phyloP scores from a whole-genome alignment of 1,139 yeast genomes.

The Nakaseomyces kungkrabaensis region DNA sequence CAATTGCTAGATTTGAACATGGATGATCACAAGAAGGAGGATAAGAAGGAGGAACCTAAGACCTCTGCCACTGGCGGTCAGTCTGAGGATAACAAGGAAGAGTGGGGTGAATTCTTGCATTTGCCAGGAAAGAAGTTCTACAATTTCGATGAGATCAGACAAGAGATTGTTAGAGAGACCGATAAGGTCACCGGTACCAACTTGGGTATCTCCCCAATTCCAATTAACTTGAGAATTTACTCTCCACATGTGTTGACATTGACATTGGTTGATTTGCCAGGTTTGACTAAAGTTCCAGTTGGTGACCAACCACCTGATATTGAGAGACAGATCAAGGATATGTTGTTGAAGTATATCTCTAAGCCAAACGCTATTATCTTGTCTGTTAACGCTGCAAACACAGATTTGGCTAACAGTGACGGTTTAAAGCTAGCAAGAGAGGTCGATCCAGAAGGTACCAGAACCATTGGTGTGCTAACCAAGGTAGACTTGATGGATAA shows the following conservation, averaged over 20 bases:
- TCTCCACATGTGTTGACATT: slow-evolving; percentile 94
- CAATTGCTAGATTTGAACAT: slow-evolving; percentile 33
- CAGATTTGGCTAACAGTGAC: slow-evolving; percentile 95
- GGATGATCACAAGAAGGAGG: slow-evolving; percentile 11
- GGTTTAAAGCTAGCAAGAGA: slow-evolving; percentile 94
- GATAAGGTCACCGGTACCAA: slow-evolving; percentile 90
- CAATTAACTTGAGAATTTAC: slow-evolving; percentile 86
- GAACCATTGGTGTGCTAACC: slow-evolving; percentile 95
- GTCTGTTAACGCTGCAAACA: slow-evolving; percentile 94
- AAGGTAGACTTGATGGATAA: slow-evolving; percentile 96
- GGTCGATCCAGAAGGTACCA: slow-evolving; percentile 93
- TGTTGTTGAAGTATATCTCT: slow-evolving; percentile 87
- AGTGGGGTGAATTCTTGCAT: slow-evolving; percentile 98
- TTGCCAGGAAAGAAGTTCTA: slow-evolving; percentile 79
- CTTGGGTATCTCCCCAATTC: slow-evolving; percentile 84
- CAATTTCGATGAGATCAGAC: slow-evolving; percentile 84
- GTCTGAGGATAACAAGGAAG: slow-evolving; percentile 73
- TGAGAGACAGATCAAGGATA: slow-evolving; percentile 87
- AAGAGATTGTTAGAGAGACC: slow-evolving; percentile 87
- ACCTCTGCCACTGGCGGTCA: slow-evolving; percentile 25
- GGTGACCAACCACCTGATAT: slow-evolving; percentile 99
- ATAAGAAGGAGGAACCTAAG: slow-evolving; percentile 3
- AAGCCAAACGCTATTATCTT: slow-evolving; percentile 93
- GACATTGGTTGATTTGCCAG: slow-evolving; percentile 95
- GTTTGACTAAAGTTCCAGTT: slow-evolving; percentile 97